Conservation (phyloP, 2,329 filamentous ascomycete genomes). For the Penicillium thymicola region DNA sequence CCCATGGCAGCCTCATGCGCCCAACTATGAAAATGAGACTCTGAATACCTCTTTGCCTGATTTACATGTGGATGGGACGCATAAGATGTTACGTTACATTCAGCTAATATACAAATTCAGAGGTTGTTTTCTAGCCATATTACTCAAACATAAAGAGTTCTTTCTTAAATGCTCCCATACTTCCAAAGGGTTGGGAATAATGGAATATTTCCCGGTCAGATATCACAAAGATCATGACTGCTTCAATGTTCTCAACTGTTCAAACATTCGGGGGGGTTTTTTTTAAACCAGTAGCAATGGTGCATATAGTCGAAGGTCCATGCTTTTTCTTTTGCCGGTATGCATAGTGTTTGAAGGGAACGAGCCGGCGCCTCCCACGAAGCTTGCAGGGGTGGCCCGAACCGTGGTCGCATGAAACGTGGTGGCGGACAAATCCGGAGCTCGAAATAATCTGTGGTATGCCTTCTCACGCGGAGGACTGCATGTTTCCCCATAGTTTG, state of each 20-base stretch:
- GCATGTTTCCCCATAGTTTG: not conserved
- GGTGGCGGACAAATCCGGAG: not conserved
- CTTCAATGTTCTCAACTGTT: not conserved
- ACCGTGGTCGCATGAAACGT: not conserved
- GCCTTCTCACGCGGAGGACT: not conserved
- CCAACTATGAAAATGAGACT: not conserved
- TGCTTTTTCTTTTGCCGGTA: not conserved
- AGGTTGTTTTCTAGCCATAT: not conserved
- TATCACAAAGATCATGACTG: not conserved
- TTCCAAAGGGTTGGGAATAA: not conserved
- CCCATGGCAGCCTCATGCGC: constrained; percentile 17
- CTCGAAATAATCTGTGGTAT: not conserved
- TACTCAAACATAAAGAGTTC: not conserved
- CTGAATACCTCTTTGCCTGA: not conserved
- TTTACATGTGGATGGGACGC: not conserved
- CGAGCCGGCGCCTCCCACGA: not conserved
- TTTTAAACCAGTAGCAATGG: not conserved
- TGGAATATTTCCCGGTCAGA: not conserved
- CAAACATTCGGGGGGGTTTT: not conserved
- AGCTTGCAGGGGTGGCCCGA: not conserved
- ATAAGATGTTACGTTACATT: constrained; percentile 1
- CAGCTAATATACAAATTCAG: not conserved
- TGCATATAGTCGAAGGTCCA: not conserved
- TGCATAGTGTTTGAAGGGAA: not conserved
- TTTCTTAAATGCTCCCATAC: not conserved